phyloP scores from a whole-genome alignment of 179 eudicot species.

The Corrigiola litoralis region DNA sequence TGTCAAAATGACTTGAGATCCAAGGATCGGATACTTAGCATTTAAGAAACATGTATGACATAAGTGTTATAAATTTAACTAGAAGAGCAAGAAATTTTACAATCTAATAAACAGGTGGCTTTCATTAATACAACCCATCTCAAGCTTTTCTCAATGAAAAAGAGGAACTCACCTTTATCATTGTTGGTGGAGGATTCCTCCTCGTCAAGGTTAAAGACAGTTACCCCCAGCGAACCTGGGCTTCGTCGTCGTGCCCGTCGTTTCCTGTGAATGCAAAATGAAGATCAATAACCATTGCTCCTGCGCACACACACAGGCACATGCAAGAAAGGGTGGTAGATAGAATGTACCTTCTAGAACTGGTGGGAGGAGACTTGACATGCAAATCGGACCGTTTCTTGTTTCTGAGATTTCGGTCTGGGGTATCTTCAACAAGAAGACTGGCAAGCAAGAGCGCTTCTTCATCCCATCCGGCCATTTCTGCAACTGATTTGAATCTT shows the following conservation, averaged over 20 bases:
- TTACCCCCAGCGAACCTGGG: conserved; percentile 31
- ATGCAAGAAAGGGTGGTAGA: neutral
- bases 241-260: conserved; percentile 51
- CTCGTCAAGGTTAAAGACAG: conserved; percentile 63
- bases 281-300: neutral
- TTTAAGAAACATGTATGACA: too few species aligned
- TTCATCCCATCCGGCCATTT: conserved; percentile 79
- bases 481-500: conserved; percentile 42
- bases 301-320: neutral
- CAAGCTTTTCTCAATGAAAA: too few species aligned
- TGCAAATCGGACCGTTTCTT: conserved; percentile 46
- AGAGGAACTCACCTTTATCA: conserved; percentile 8
- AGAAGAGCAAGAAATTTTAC: neutral
- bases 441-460: conserved; percentile 63
- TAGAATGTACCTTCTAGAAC: conserved; percentile 54
- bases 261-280: conserved; percentile 31
- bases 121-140: too few species aligned
- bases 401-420: conserved; percentile 47
- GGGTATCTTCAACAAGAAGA: conserved; percentile 74
- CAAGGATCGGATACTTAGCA: too few species aligned
- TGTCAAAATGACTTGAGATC: too few species aligned
- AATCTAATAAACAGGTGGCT: too few species aligned
- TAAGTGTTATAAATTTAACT: too few species aligned
- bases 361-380: conserved; percentile 55
- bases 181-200: conserved; percentile 22